Conservation (phyloP, 805 yeast genomes). For the Scheffersomyces ergatensis region DNA sequence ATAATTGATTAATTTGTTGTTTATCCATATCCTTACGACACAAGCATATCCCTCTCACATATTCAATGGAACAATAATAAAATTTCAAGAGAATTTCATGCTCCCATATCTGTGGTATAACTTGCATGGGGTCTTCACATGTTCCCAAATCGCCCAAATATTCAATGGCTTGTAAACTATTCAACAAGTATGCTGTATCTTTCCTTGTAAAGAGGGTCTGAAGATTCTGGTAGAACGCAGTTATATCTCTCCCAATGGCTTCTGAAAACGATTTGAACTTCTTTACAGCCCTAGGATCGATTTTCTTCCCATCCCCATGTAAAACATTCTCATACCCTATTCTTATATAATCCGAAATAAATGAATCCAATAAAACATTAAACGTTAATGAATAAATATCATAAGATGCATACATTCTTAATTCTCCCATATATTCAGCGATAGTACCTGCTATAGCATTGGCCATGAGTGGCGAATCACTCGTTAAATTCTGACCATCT, state of each 20-base stretch:
- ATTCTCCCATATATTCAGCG: constrained; percentile 70
- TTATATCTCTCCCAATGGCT: constrained; percentile 36
- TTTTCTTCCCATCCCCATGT: constrained; percentile 40
- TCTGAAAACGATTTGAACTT: constrained; percentile 37
- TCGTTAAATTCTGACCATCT: constrained; percentile 25
- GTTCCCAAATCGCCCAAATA: constrained; percentile 38
- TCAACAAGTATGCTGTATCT: constrained; percentile 36
- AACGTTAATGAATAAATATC: constrained; percentile 40
- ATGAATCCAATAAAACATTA: constrained; percentile 34
- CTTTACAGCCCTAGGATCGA: constrained; percentile 36
- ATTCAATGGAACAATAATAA: constrained; percentile 74
- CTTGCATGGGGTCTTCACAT: constrained; percentile 31
- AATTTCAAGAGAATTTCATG: constrained; percentile 57
- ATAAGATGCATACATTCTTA: constrained; percentile 45
- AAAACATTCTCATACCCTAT: constrained; percentile 40
- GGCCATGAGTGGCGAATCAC: constrained; percentile 45
- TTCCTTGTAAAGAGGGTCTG: constrained; percentile 38
- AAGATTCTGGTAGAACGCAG: constrained; percentile 33
- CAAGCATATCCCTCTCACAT: constrained; percentile 62
- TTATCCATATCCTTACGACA: constrained; percentile 45
- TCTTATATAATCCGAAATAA: constrained; percentile 35
- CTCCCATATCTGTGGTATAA: constrained; percentile 51
- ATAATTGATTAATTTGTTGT: constrained; percentile 22
- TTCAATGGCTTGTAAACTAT: constrained; percentile 40
- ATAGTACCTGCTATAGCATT: constrained; percentile 68